These are phyloP conservation scores for Microthyrium microscopicum DNA, from an alignment of 2,329 filamentous ascomycete genomes.

Conservation along the genomic window DNA sequence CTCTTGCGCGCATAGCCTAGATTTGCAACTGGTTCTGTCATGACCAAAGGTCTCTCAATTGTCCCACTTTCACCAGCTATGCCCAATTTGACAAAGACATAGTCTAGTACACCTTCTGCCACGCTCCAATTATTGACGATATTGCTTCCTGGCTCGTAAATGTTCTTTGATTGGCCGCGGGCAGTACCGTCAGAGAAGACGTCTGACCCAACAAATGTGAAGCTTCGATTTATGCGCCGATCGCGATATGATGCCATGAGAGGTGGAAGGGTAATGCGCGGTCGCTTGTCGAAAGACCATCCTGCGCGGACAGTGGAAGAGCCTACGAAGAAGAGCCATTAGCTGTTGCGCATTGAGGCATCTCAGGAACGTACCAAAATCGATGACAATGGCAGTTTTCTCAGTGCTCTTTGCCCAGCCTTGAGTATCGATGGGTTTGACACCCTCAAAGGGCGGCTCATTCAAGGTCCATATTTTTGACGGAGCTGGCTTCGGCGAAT, in stretches of 20 bases:
- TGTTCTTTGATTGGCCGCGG: conserved; percentile 72
- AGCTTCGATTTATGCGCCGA: conserved; percentile 79
- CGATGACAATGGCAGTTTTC: conserved; percentile 75
- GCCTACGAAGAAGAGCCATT: conserved; percentile 36
- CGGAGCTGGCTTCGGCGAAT: conserved; percentile 37
- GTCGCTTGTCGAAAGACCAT: conserved; percentile 83
- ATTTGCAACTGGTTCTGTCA: conserved; percentile 93
- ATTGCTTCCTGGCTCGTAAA: conserved; percentile 80
- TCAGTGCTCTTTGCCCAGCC: conserved; percentile 50
- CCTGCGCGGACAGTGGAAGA: conserved; percentile 80
- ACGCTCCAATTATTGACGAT: conserved; percentile 97
- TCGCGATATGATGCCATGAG: conserved; percentile 93
- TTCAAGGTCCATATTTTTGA: conserved; percentile 33
- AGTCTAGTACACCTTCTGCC: conserved; percentile 87
- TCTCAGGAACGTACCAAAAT: conserved; percentile 57
- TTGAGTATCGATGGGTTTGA: conserved; percentile 41
- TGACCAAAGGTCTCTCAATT: conserved; percentile 74
- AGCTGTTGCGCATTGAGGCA: background rate
- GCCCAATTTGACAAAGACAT: conserved; percentile 85
- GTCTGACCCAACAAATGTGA: conserved; percentile 82
- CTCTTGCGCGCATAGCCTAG: conserved; percentile 75
- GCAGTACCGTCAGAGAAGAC: conserved; percentile 91
- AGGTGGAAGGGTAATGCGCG: conserved; percentile 65
- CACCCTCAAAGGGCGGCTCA: conserved; percentile 45
- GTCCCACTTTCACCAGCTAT: conserved; percentile 49